phyloP scores from a whole-genome alignment of 1,284 basidiomycete species.

The Exobasidium rhododendri region DNA sequence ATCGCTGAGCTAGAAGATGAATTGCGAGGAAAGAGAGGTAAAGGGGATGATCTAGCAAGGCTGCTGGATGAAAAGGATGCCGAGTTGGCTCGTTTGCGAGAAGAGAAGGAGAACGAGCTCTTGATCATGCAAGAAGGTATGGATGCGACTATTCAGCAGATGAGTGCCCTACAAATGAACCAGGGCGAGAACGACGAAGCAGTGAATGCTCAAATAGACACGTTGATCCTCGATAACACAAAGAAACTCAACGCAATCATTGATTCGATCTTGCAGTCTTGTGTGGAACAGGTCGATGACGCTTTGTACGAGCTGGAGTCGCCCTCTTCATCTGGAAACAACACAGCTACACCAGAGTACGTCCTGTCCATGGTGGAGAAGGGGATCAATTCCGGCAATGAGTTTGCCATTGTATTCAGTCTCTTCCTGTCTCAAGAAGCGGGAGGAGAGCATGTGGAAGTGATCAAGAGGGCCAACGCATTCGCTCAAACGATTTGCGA shows the following conservation, averaged over 20 bases:
- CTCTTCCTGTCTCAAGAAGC: conserved; percentile 81
- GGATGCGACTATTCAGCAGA: conserved; percentile 85
- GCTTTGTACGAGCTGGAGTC: conserved; percentile 96
- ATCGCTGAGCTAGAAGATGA: conserved; percentile 92
- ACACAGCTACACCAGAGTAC: conserved; percentile 94
- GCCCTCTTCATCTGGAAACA: conserved; percentile 85
- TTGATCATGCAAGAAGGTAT: conserved; percentile 92
- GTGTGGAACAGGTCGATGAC: conserved; percentile 95
- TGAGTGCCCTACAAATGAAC: conserved; percentile 81
- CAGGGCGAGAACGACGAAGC: conserved; percentile 82
- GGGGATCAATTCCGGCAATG: conserved; percentile 84
- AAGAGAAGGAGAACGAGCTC: conserved; percentile 97
- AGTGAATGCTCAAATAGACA: conserved; percentile 93
- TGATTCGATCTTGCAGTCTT: conserved; percentile 90
- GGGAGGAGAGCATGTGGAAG: conserved; percentile 92
- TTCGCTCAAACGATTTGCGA: conserved; percentile 89
- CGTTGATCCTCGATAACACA: conserved; percentile 90
- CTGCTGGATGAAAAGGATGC: conserved; percentile 72
- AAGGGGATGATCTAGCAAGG: conserved; percentile 77
- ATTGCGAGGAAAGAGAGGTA: conserved; percentile 65
- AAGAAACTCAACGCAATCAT: conserved; percentile 99
- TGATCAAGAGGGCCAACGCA: conserved; percentile 96
- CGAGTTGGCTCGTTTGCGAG: conserved; percentile 75
- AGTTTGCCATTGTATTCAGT: conserved; percentile 93
- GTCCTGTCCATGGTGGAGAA: conserved; percentile 98